Base-by-base conservation (phyloP, 176 grass and related monocot genomes). In the Lolium rigidum region DNA sequence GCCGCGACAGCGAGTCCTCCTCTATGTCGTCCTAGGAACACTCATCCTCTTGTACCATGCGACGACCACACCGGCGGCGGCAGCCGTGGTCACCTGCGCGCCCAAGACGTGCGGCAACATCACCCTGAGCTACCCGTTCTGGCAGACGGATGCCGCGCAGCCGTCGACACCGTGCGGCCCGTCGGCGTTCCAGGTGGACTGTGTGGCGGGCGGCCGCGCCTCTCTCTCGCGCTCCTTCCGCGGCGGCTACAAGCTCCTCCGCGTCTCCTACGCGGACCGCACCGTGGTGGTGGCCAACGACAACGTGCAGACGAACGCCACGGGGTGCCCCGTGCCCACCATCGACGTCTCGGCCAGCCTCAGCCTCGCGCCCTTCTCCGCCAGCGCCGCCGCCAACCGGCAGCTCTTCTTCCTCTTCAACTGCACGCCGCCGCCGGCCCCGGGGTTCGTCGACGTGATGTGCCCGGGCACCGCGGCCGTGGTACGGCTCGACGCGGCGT, bases 391-490 rank as follows among this genome's bases (percentile, higher is more conserved):
- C 10, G 15, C 87, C 76, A 94, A 91, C 86, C 82, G 16, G 28
- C 70, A 84, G 49, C 84, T 94, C 63, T 5, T 89, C 70, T 94
- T 94, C 87, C 81, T 91, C 77, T 85, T 80, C 86, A 91, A 94
- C 78, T 94, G 92, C 86, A 67, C 70, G 9, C 0, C 0, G 0
- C 60, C 18, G 9, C 5, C 51, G 24, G 13, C n/a, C 2, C 2
- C 56, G 0, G 70, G 41, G 44, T 73, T 91, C 68, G 58, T 75
- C 10, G 5, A 43, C 68, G 89, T 84, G 3, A 69, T 39, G 14
- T 87, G 89, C 24, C 89, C 85, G 4, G 76, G 48, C 0, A 4
- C 79, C 5, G 17, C 20, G 1, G 47, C 60, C n/a, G 54, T 86
- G 60, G 78, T 88, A 54, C 60, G 80, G 39, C 62, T 90, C 24